Evolutionary conservation across 495 filamentous ascomycete genomes (phyloP).

Genomic region (Neurospora sp.): DNA sequence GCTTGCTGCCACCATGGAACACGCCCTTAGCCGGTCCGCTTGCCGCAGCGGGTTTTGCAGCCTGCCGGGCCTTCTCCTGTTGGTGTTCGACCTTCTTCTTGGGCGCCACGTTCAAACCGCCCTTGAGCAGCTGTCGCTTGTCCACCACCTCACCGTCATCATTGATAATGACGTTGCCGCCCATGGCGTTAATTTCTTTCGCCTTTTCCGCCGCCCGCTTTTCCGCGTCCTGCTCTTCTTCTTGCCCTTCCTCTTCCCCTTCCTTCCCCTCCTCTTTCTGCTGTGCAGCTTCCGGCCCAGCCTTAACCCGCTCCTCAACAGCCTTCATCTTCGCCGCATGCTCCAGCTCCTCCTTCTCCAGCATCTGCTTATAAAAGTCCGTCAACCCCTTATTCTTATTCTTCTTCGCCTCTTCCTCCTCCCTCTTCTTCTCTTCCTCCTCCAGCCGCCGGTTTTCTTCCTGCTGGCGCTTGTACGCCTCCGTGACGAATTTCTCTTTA

Average conservation of each 20-base stretch:
- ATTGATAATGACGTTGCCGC: slow-evolving; percentile 64
- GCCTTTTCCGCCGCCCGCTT: slow-evolving; percentile 66
- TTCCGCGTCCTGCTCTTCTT: slow-evolving; percentile 28
- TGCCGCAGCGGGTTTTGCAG: slow-evolving; percentile 20
- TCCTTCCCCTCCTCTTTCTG: slow-evolving; percentile 14
- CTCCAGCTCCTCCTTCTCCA: slow-evolving; percentile 64
- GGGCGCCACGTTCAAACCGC: slow-evolving; percentile 73
- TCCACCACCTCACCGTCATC: slow-evolving; percentile 93
- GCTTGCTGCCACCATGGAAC: slow-evolving; percentile 40
- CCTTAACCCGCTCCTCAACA: slow-evolving; percentile 53
- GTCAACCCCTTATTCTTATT: slow-evolving; percentile 69
- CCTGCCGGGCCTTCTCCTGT: slow-evolving; percentile 25
- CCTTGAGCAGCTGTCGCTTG: slow-evolving; percentile 79
- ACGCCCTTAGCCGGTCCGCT: slow-evolving; percentile 32
- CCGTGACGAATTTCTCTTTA: slow-evolving; percentile 94
- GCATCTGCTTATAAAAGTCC: slow-evolving; percentile 73
- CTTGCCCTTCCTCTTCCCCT: slow-evolving; percentile 9
- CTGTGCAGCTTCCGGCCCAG: slow-evolving; percentile 26
- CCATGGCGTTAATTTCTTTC: slow-evolving; percentile 60
- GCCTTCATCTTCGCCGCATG: slow-evolving; percentile 62
- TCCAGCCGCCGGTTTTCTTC: slow-evolving; percentile 69
- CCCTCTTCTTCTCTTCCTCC: slow-evolving; percentile 64
- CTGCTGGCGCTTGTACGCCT: slow-evolving; percentile 91
- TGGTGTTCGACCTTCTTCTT: slow-evolving; percentile 37
- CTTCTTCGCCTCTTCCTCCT: slow-evolving; percentile 58